Conservation (phyloP, 768 basidiomycete genomes). For the Glaciozyma martinii region DNA sequence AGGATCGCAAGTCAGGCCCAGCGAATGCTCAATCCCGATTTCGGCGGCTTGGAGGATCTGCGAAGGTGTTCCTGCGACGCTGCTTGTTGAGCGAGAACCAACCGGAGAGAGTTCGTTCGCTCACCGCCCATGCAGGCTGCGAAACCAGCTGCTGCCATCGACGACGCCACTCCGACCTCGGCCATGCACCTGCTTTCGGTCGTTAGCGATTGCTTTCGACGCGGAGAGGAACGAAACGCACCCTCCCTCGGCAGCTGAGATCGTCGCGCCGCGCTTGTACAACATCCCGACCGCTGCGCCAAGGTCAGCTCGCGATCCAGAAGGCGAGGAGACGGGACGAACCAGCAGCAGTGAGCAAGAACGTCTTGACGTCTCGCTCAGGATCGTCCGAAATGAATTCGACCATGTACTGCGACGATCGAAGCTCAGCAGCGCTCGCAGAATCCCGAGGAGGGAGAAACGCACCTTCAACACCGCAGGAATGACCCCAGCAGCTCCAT, state of each 20-base stretch:
- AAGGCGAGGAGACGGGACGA: slow-evolving; percentile 1
- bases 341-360: slow-evolving; percentile 78
- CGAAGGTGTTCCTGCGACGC: slow-evolving; percentile 48
- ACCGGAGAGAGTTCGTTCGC: background rate
- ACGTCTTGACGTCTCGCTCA: slow-evolving; percentile 77
- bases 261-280: slow-evolving; percentile 94
- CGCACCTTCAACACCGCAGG: slow-evolving; percentile 56
- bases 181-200: slow-evolving; percentile 56
- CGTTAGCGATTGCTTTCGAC: background rate
- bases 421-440: background rate
- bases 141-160: slow-evolving; percentile 91
- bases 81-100: slow-evolving; percentile 31
- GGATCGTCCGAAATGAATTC: slow-evolving; percentile 85
- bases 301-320: background rate
- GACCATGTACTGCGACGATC: slow-evolving; percentile 17
- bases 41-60: slow-evolving; percentile 39
- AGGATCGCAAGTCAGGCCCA: slow-evolving; percentile 77
- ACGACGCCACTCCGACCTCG: slow-evolving; percentile 94
- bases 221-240: slow-evolving; percentile 16
- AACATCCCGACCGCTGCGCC: slow-evolving; percentile 68
- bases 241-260: slow-evolving; percentile 90
- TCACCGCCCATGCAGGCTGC: slow-evolving; percentile 79
- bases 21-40: slow-evolving; percentile 77
- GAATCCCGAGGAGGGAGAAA: slow-evolving; percentile 44
- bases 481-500: slow-evolving; percentile 79